Conservation (phyloP, 306 rosid species). For the Clitoria ternatea region DNA sequence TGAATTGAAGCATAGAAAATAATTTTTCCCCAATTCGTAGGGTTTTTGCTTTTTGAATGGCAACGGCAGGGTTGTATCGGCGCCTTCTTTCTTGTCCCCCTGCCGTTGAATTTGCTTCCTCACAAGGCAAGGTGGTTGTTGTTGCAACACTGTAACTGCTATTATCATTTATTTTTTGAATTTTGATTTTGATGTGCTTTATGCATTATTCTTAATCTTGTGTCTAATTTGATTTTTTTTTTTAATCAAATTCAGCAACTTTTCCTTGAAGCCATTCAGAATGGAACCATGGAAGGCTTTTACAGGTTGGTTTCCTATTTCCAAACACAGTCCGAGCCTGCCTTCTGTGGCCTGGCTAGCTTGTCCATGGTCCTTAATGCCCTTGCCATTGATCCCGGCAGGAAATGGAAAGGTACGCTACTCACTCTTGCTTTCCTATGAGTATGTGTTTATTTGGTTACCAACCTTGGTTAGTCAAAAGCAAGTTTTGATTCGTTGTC, state of each 20-base stretch:
- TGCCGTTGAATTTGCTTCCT: conserved; percentile 77
- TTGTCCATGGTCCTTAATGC: conserved; percentile 92
- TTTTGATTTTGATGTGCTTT: too few relatives aligned
- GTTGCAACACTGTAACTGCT: too few relatives aligned
- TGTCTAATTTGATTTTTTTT: too few relatives aligned
- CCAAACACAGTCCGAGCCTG: conserved; percentile 93
- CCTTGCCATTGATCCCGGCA: conserved; percentile 91
- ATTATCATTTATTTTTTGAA: too few relatives aligned
- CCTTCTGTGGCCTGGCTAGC: conserved; percentile 91
- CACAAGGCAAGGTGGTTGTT: conserved; percentile 91
- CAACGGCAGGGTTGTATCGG: conserved; percentile 84
- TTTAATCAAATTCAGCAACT: conserved; percentile 53
- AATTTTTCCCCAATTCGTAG: too few relatives aligned
- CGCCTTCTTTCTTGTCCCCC: conserved; percentile 88
- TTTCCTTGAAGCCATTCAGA: conserved; percentile 66
- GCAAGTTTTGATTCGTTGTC: too few relatives aligned
- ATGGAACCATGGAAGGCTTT: conserved; percentile 88
- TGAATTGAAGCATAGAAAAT: background rate
- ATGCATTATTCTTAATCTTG: too few relatives aligned
- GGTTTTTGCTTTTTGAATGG: conserved; percentile 35
- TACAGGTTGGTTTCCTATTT: conserved; percentile 70
- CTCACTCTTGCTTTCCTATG: too few relatives aligned
- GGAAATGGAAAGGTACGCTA: conserved; percentile 84
- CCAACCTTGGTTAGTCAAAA: too few relatives aligned
- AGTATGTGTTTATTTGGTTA: too few relatives aligned